Base-by-base conservation (phyloP, 75 land plant genomes). In the Pseudotsuga menziesii region DNA sequence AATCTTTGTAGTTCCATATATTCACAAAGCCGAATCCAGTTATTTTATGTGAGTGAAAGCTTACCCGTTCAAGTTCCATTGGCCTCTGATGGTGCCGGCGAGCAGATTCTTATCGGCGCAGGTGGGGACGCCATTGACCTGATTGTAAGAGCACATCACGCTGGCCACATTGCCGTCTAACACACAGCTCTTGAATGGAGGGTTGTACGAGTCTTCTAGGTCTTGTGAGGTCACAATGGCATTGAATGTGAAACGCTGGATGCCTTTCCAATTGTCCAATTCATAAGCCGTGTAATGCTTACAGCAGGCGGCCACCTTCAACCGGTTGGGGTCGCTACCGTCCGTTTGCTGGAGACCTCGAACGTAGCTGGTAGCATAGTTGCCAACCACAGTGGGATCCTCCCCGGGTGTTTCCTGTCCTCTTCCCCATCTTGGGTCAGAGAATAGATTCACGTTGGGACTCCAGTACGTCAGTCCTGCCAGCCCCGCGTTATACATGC, bases 71-170 rank as follows among this genome's bases (percentile, higher is more conserved):
- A 97, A 89, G 1, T 82, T 76, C 99, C 99, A 97, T 16, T 80
- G 60, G 9, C 81, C 78, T 5, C 99, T 81, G 15, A 94, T 78
- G 52, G 86, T 89, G n/a, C 35, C 78, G 7, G 67, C 71, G 52
- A 97, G 98, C 5, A 97, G 85, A 36, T 82, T 76, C 4, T 85
- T 87, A 66, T 97, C 94, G 23, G 95, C 93, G 36, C 99, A 97
- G 71, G 90, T 92, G 67, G 99, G 99, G 22, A 94, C 72, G 0
- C 99, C 99, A 61, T 97, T 94, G 19, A 97, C 87, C 32, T 94
- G 88, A 64, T 97, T 97, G 86, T 94, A 97, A 35, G 98, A 94
- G 82, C 99, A 97, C 99, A 97, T 97, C 7, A 94, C 89, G 74
- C 98, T 88, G 4, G 92, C 93, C 14, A 87, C 91, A 32, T 88